Base-by-base conservation (phyloP, 495 filamentous ascomycete genomes). In the Gamarada debralockiae region DNA sequence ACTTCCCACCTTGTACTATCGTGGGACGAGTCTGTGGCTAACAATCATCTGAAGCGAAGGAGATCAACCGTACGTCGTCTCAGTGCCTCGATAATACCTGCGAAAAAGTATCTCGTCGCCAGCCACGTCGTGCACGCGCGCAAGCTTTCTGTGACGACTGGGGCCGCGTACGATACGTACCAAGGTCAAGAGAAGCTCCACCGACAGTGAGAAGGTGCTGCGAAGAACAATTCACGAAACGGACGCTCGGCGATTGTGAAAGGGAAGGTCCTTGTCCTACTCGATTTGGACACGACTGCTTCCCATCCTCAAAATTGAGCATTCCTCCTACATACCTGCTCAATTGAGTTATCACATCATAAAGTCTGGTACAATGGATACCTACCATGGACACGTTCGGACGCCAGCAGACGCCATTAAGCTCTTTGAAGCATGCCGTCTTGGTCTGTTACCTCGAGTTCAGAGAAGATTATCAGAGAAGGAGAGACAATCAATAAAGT, bases 391-490 rank as follows among this genome's bases (percentile, higher is more conserved):
- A 40, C 83, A 86, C 62, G 91, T 98, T 59, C 86, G 91, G 69
- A 90, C 91, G 7, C 92, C 93, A 7, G 83, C 81, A 63, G 93
- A 98, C 72, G 93, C 93, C 56, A 97, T 97, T 74, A 88, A 97
- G 60, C 76, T 98, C 33, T 97, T 98, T 66, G 93, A 98, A 72
- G 93, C 93, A 42, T 98, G 93, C 68, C 83, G 93, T 48, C 73
- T 95, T 39, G 93, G 93, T 27, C 73, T 95, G 27, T 74, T 97
- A 17, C 93, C 93, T 25, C 84, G 93, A 48, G 93, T 98, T 10
- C 93, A 98, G 71, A 76, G 93, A 41, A 77, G 93, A 61, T 70
- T 98, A 56, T 97, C 95, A 17, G 93, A 98, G 70, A 98, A 98
- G 68, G 93, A 98, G 70, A 82, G 93, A 36, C 91, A 96, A 60